Percentiles rank a stretch among this genome's conserved stretches.
These are phyloP conservation scores for Lentinula lateritia DNA, from an alignment of 768 basidiomycete species.

Conservation along the genomic window DNA sequence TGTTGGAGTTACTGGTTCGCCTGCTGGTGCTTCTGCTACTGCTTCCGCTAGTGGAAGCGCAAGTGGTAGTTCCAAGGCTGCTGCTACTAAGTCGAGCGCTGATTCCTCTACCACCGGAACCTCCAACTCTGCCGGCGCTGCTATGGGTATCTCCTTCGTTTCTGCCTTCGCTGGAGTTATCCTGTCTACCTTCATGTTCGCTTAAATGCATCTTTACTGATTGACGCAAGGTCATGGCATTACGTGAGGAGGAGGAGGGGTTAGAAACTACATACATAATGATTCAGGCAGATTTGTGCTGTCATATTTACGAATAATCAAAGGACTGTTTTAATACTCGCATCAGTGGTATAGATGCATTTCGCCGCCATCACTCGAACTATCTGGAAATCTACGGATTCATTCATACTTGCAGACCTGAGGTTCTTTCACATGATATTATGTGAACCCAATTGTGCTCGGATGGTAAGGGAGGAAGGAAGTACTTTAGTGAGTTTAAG, in stretches of 20 bases:
- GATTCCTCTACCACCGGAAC: background rate
- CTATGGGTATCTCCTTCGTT: constrained; percentile 5
- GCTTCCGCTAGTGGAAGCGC: background rate
- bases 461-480: too few species aligned
- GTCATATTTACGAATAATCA: background rate
- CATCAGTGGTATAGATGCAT: background rate
- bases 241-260: background rate
- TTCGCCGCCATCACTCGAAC: background rate
- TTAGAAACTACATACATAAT: too few species aligned
- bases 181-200: background rate
- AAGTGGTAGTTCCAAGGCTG: background rate
- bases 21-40: background rate
- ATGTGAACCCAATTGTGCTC: too few species aligned
- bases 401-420: background rate
- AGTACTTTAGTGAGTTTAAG: too few species aligned
- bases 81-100: background rate
- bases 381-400: background rate
- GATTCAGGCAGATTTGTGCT: background rate
- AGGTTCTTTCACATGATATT: too few species aligned
- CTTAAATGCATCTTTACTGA: background rate
- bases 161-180: constrained; percentile 2
- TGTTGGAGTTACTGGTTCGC: constrained; percentile 1
- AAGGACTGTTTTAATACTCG: constrained; percentile 4
- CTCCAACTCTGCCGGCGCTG: constrained; percentile 5
- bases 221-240: background rate